phyloP scores from a whole-genome alignment of 169 alveolate species.

The Plasmodium chabaudi region DNA sequence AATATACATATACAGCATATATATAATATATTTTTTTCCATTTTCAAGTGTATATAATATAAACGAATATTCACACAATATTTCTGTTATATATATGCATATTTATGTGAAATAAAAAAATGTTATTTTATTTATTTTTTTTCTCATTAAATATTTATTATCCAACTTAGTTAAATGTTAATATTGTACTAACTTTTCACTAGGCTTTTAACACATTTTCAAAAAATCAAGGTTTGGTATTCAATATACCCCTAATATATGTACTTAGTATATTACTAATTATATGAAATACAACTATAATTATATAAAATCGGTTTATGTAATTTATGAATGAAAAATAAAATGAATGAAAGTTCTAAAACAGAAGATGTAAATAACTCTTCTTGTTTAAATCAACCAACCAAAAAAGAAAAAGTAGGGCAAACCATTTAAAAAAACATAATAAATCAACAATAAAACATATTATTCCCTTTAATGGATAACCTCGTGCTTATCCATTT shows the following conservation, averaged over 20 bases:
- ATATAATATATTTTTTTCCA: constrained; percentile 5
- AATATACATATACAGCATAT: not conserved
- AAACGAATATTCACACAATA: too few species aligned
- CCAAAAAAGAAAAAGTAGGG: constrained; percentile 28
- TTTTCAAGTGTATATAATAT: not conserved
- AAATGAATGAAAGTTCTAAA: constrained; percentile 28
- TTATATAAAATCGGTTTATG: constrained; percentile 15
- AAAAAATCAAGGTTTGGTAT: too few species aligned
- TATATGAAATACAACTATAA: not conserved
- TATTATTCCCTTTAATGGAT: too few species aligned
- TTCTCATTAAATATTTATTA: too few species aligned
- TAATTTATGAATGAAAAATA: constrained; percentile 30
- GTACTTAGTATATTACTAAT: not conserved
- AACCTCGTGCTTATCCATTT: not conserved
- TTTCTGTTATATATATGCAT: too few species aligned
- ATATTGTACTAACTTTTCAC: too few species aligned
- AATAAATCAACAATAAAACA: too few species aligned
- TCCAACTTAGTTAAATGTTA: too few species aligned
- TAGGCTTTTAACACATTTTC: too few species aligned
- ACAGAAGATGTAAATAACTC: constrained; percentile 11
- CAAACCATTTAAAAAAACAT: not conserved
- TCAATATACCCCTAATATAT: too few species aligned
- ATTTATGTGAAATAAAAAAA: too few species aligned
- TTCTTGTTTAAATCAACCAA: constrained; percentile 5
- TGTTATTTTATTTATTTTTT: too few species aligned